A percentile compares a stretch with the other conserved stretches of the same genome.
phyloP scores from a whole-genome alignment of 2,329 filamentous ascomycete genomes.

The Colletotrichum gigasporum region DNA sequence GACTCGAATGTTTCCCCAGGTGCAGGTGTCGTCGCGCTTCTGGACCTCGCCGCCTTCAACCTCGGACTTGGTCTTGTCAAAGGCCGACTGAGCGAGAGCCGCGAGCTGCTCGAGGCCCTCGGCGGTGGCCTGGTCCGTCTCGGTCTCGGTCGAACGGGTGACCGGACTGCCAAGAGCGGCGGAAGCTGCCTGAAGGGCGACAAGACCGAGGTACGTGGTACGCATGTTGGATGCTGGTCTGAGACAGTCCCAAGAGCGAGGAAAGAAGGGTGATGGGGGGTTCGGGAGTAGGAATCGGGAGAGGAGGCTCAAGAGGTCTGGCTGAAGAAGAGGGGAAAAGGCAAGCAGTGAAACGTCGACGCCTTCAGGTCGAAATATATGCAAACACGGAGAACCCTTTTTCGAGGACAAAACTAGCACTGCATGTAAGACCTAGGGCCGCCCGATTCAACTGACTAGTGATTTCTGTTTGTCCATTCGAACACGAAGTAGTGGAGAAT shows the following conservation, averaged over 20 bases:
- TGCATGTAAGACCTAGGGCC: background rate
- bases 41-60: conserved; percentile 17
- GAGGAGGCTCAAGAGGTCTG: too few relatives aligned
- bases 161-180: conserved; percentile 27
- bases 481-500: background rate
- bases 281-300: too few relatives aligned
- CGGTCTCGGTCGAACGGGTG: background rate
- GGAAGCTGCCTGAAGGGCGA: background rate
- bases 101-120: conserved; percentile 9
- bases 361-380: background rate
- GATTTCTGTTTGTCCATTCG: background rate
- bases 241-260: background rate
- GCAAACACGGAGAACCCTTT: background rate
- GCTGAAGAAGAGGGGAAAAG: background rate
- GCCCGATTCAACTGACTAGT: too few relatives aligned
- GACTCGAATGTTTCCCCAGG: conserved; percentile 39
- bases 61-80: conserved; percentile 35
- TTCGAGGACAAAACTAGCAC: background rate
- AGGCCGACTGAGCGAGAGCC: conserved; percentile 30
- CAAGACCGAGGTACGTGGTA: background rate
- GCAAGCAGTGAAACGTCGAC: background rate
- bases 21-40: conserved; percentile 34
- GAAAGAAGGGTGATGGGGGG: too few relatives aligned
- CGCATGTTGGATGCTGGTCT: background rate
- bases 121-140: background rate